These are phyloP conservation scores for Inga oerstediana DNA, from an alignment of 306 rosid genomes.

Conservation along the genomic window DNA sequence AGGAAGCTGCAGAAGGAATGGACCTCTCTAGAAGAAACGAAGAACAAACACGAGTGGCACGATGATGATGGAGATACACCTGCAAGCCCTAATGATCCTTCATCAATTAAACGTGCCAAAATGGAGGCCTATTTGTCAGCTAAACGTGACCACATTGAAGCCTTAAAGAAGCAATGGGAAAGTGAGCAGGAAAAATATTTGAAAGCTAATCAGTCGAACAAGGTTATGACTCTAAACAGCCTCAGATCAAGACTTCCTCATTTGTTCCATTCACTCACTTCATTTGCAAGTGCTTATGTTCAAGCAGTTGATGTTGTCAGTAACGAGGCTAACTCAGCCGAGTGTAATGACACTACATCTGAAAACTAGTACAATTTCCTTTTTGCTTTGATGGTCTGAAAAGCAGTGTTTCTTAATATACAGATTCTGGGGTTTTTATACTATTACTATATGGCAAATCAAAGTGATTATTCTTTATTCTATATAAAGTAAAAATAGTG, in stretches of 20 bases:
- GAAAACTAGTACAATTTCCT: conserved; percentile 15
- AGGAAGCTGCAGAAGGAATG: conserved; percentile 60
- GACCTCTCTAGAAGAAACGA: conserved; percentile 50
- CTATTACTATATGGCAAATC: background rate
- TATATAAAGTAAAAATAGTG: background rate
- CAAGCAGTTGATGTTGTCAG: conserved; percentile 59
- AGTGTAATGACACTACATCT: conserved; percentile 35
- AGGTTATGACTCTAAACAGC: conserved; percentile 54
- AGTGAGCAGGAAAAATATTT: conserved; percentile 52
- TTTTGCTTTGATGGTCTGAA: conserved; percentile 22
- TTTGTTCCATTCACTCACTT: conserved; percentile 63
- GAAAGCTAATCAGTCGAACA: conserved; percentile 54
- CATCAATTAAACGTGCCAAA: conserved; percentile 58
- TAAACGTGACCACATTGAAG: conserved; percentile 64
- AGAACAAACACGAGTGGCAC: conserved; percentile 44
- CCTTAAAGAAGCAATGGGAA: conserved; percentile 64
- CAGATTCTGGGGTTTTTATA: conserved; percentile 9
- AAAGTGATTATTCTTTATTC: background rate
- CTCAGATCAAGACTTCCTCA: conserved; percentile 71
- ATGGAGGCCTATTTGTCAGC: conserved; percentile 53
- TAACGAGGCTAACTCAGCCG: conserved; percentile 39
- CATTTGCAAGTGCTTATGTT: conserved; percentile 59
- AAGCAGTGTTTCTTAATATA: conserved; percentile 2
- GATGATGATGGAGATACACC: conserved; percentile 36
- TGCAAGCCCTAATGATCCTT: conserved; percentile 68